Evolutionary conservation across 495 filamentous ascomycete genomes (phyloP), one percentile per base, ranked within the genome.

Genomic region (Aspergillus sparsus): DNA sequence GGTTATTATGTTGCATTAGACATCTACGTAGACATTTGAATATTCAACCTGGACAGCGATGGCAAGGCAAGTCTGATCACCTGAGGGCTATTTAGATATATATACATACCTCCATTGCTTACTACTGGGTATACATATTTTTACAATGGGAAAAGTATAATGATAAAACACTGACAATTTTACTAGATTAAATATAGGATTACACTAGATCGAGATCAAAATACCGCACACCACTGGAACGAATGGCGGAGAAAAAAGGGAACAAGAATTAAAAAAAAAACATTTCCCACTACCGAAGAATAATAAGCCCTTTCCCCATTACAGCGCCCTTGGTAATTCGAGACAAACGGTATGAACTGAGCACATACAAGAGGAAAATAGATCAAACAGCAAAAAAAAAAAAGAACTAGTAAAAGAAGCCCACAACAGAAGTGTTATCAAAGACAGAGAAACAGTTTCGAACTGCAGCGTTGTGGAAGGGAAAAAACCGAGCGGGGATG

Each of bases 241-340:
- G 21, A 60, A 62, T 27, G 3, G 21, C 21, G 49, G 33, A 34
- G 13, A 63, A 18, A 53, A 39, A 34, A 59, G 49, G 6, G 42
- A 49, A 54, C 27, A 61, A 16, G 11, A 46, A 57, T 49, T 56
- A 53, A 51, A 15, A 62, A 66, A 65, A 57, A 63, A 71, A 62
- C 61, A 72, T 62, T 74, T 72, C 67, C 67, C 68, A 74, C 69
- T 77, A 72, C 68, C 68, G 68, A 70, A 67, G 73, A 69, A 71
- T 71, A 63, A 71, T 71, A 63, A 65, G 68, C 71, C 62, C 69
- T 75, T 76, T 74, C 72, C 72, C 75, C 72, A 74, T 78, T 76
- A 76, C 68, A 76, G 75, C 75, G 75, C 75, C 75, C 71, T 70
- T 68, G 66, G 52, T 60, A 74, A 72, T 53, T 71, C 56, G 65